These are phyloP conservation scores for Xanthoceras sorbifolium DNA, from an alignment of 345 rosid species.

Conservation along the genomic window DNA sequence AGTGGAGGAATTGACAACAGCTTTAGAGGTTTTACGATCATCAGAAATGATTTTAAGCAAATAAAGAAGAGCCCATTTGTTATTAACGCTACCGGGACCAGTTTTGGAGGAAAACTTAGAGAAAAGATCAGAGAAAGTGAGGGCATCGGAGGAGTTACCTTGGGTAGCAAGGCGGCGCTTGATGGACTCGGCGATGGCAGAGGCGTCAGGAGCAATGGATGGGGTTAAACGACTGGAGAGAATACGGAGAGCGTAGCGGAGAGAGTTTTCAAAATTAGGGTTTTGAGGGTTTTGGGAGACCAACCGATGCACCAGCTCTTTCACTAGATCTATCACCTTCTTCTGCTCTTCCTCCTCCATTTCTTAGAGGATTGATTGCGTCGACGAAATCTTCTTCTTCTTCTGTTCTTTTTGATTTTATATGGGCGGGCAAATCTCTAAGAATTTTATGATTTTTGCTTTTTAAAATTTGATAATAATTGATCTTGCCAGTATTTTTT, in stretches of 20 bases:
- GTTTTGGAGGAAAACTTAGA: conserved; percentile 78
- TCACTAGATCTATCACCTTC: conserved; percentile 74
- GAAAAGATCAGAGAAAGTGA: conserved; percentile 79
- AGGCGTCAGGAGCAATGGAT: conserved; percentile 72
- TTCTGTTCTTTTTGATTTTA: conserved; percentile 20
- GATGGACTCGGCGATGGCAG: conserved; percentile 87
- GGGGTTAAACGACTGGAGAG: conserved; percentile 87
- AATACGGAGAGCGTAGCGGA: conserved; percentile 81
- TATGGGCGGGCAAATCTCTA: conserved; percentile 33
- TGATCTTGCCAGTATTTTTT: background rate
- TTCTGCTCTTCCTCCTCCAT: conserved; percentile 93
- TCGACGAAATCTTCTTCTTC: too few species aligned
- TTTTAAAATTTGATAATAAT: background rate
- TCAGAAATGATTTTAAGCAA: conserved; percentile 80
- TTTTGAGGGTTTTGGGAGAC: conserved; percentile 59
- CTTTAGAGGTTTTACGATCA: conserved; percentile 47
- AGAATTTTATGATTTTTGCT: background rate
- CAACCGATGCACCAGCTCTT: conserved; percentile 78
- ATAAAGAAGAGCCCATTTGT: conserved; percentile 91
- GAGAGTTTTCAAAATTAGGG: conserved; percentile 54
- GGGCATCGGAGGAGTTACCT: conserved; percentile 90
- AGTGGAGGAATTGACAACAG: conserved; percentile 42
- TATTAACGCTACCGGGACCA: conserved; percentile 85
- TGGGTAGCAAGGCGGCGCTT: conserved; percentile 89
- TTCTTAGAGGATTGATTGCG: too few species aligned